phyloP scores from a whole-genome alignment of 1,284 basidiomycete genomes.

The Trichosporon sp. region DNA sequence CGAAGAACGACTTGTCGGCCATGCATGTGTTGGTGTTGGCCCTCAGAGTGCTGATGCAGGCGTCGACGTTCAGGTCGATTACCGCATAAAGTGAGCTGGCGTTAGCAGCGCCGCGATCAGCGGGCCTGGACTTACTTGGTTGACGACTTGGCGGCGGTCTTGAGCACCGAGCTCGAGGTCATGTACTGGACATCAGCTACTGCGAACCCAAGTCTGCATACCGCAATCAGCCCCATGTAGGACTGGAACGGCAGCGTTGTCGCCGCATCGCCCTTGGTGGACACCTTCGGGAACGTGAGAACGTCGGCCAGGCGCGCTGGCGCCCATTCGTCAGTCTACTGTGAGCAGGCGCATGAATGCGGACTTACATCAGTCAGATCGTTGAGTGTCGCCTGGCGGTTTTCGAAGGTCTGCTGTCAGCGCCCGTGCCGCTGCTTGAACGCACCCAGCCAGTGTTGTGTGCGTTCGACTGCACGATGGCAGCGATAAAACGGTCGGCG shows the following conservation, averaged over 20 bases:
- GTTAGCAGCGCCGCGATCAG: slow-evolving; percentile 54
- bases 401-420: slow-evolving; percentile 14
- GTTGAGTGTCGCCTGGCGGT: slow-evolving; percentile 10
- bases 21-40: slow-evolving; percentile 53
- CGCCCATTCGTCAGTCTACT: neutral
- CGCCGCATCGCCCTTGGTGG: slow-evolving; percentile 43
- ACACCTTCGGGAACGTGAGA: slow-evolving; percentile 55
- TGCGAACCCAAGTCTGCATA: slow-evolving; percentile 34
- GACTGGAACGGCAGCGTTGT: slow-evolving; percentile 59
- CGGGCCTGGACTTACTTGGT: slow-evolving; percentile 64
- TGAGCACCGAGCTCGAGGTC: slow-evolving; percentile 61
- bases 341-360: neutral
- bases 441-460: slow-evolving; percentile 16
- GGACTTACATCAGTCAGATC: slow-evolving; percentile 9
- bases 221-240: slow-evolving; percentile 59
- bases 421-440: neutral
- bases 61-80: slow-evolving; percentile 56
- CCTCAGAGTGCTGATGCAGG: slow-evolving; percentile 54
- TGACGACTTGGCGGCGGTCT: slow-evolving; percentile 57
- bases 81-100: slow-evolving; percentile 60
- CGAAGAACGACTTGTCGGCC: slow-evolving; percentile 50
- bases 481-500: slow-evolving; percentile 9
- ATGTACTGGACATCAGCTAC: slow-evolving; percentile 53
- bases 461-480: slow-evolving; percentile 4
- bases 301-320: slow-evolving; percentile 56